phyloP scores from a whole-genome alignment of 306 rosid genomes.

The Geum urbanum region DNA sequence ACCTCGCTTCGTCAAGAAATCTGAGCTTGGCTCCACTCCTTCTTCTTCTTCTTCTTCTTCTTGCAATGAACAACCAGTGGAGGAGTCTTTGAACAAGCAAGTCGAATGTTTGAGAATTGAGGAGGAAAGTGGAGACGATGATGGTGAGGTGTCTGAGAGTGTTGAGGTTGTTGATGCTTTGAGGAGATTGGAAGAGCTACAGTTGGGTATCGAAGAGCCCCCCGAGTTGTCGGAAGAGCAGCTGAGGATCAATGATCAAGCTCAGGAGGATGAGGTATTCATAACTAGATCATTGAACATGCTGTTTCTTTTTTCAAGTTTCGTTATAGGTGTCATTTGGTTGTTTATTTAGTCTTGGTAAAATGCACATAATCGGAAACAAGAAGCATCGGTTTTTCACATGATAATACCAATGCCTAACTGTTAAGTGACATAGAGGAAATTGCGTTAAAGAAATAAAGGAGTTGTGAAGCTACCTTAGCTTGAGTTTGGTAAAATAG shows the following conservation, averaged over 20 bases:
- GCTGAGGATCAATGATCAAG: conserved; percentile 56
- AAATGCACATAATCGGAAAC: background rate
- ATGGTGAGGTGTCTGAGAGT: conserved; percentile 10
- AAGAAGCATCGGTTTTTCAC: background rate
- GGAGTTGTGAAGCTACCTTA: background rate
- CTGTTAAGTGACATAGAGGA: background rate
- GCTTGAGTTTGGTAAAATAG: background rate
- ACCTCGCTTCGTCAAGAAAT: conserved; percentile 30
- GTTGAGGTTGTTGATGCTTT: conserved; percentile 18
- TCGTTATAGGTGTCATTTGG: too few relatives aligned
- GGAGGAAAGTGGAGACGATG: background rate
- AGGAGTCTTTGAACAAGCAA: conserved; percentile 20
- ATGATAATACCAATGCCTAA: background rate
- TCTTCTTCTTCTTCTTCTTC: conserved; percentile 21
- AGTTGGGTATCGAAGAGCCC: conserved; percentile 32
- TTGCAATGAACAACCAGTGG: background rate
- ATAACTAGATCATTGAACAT: background rate
- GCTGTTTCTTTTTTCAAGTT: background rate
- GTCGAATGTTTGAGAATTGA: conserved; percentile 22
- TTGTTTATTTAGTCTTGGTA: background rate
- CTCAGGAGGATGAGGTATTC: conserved; percentile 79
- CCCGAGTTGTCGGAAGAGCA: conserved; percentile 56
- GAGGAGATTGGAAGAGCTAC: conserved; percentile 43
- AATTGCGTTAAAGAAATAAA: background rate
- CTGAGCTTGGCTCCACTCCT: conserved; percentile 28